A percentile compares a stretch with the other conserved stretches of the same genome.
Conservation (phyloP, 2,329 filamentous ascomycete genomes). For the Aplosporella prunicola region DNA sequence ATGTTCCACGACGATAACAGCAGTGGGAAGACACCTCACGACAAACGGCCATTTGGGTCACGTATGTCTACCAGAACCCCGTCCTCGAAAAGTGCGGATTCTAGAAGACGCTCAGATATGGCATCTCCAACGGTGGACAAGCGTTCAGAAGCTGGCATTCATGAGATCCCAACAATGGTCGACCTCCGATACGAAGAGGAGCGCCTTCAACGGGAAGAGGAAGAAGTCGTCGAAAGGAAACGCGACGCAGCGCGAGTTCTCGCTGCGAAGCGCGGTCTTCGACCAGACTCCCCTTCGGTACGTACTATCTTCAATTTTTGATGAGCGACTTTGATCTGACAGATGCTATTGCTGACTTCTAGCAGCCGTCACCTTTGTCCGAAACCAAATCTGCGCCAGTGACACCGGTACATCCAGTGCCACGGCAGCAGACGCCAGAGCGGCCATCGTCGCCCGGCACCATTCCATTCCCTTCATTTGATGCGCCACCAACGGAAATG, state of each 20-base stretch:
- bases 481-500: conserved; percentile 21
- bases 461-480: conserved; percentile 19
- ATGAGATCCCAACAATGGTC: conserved; percentile 36
- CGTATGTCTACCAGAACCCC: conserved; percentile 36
- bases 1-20: conserved; percentile 56
- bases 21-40: conserved; percentile 48
- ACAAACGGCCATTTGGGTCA: conserved; percentile 37
- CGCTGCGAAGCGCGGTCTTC: conserved; percentile 46
- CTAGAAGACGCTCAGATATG: conserved; percentile 12
- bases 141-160: conserved; percentile 4
- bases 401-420: neutral
- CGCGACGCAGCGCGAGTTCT: conserved; percentile 46
- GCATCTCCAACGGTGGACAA: conserved; percentile 5
- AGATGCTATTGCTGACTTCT: conserved; percentile 5
- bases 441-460: conserved; percentile 10
- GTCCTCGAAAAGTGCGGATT: conserved; percentile 37
- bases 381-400: conserved; percentile 11
- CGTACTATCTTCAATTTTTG: conserved; percentile 13
- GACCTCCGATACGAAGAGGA: conserved; percentile 52
- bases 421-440: conserved; percentile 1
- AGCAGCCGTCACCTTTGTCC: conserved; percentile 14
- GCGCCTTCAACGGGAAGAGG: conserved; percentile 44
- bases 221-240: conserved; percentile 44
- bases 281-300: conserved; percentile 14
- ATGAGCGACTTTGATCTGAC: conserved; percentile 13